These are phyloP conservation scores for Balansia obtecta DNA, from an alignment of 2,329 filamentous ascomycete genomes.

Conservation along the genomic window DNA sequence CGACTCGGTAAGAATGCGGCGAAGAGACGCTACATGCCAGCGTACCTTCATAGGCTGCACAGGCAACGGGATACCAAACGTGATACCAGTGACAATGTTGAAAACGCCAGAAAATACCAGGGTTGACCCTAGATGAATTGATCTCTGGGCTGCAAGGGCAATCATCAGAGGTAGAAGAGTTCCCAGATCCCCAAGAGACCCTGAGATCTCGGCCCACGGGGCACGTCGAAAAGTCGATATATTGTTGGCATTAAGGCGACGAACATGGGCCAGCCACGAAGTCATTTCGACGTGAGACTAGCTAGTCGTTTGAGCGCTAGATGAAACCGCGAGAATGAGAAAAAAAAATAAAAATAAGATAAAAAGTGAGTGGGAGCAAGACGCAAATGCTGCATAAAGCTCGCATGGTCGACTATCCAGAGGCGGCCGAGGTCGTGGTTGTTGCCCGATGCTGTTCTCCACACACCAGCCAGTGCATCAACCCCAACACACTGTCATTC, in stretches of 20 bases:
- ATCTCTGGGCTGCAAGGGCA: conserved; percentile 64
- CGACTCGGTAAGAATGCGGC: not conserved
- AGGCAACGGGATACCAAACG: conserved; percentile 81
- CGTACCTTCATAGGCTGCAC: conserved; percentile 72
- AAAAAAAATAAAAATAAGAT: too few relatives aligned
- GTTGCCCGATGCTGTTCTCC: too few relatives aligned
- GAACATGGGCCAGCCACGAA: conserved; percentile 17
- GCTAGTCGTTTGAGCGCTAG: not conserved
- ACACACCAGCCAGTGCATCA: not conserved
- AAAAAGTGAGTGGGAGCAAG: too few relatives aligned
- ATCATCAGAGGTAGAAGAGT: conserved; percentile 84
- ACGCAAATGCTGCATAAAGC: not conserved
- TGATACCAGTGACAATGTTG: conserved; percentile 69
- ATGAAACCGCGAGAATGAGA: not conserved
- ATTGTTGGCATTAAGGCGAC: conserved; percentile 33
- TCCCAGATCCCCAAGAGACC: conserved; percentile 76
- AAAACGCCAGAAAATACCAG: conserved; percentile 80
- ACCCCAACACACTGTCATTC: not conserved
- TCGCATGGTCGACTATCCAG: not conserved
- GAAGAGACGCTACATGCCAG: not conserved
- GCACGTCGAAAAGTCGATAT: conserved; percentile 31
- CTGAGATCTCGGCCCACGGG: conserved; percentile 65
- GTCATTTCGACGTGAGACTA: conserved; percentile 9
- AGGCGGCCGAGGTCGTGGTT: not conserved
- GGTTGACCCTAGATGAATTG: conserved; percentile 71